Evolutionary conservation across 1,139 yeast species (phyloP).

Genomic region (Diutina ranongensis): DNA sequence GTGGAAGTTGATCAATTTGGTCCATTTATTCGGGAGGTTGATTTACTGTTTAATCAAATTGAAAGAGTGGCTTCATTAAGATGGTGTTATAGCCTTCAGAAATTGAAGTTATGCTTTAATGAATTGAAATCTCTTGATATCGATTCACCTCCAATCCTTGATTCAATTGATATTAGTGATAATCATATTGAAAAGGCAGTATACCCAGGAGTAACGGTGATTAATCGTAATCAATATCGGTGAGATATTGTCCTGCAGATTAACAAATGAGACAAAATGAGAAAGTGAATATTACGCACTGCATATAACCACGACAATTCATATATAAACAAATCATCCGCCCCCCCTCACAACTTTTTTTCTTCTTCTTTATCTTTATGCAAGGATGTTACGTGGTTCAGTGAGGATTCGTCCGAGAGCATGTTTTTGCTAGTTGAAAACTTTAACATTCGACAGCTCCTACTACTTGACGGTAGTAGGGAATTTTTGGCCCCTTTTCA

Average conservation of each 20-base stretch:
- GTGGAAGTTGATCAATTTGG: neutral
- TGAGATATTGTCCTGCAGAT: neutral
- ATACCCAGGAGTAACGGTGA: neutral
- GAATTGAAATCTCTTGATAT: neutral
- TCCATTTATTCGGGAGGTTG: neutral
- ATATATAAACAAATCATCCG: neutral
- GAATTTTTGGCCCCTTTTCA: conserved; percentile 57
- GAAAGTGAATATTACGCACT: no score
- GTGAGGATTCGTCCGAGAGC: conserved; percentile 99
- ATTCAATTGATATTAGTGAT: neutral
- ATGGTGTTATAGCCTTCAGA: neutral
- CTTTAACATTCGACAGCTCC: conserved; percentile 96
- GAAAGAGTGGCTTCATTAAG: neutral
- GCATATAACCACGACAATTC: neutral
- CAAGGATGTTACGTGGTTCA: conserved; percentile 99
- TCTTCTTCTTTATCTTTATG: conserved; percentile 71
- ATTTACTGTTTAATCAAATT: conserved; percentile 1
- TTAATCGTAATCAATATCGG: neutral
- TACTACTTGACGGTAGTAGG: conserved; percentile 40
- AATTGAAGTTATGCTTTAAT: neutral
- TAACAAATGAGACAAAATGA: neutral
- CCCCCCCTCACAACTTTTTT: neutral
- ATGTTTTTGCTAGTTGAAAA: conserved; percentile 99
- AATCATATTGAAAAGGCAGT: neutral
- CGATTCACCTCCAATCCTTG: neutral